A percentile compares a stretch with the other conserved stretches of the same genome.
Evolutionary conservation across 176 grass and related monocot species (phyloP).

Genomic region (Oryza rufipogon): DNA sequence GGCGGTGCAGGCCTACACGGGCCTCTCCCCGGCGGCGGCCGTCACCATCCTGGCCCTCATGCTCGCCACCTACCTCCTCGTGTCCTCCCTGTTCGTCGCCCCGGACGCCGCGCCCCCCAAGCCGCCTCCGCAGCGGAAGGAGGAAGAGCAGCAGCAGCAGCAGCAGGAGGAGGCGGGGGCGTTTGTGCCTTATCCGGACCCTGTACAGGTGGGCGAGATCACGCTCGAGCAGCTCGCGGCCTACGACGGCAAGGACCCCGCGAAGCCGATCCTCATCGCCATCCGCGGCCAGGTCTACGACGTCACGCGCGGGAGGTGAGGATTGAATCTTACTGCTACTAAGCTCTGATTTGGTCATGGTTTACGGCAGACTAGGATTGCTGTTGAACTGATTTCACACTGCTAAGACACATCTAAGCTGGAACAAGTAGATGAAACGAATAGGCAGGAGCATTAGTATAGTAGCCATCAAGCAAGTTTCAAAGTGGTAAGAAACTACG

Average conservation of each 20-base stretch:
- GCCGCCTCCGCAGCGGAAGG: slow-evolving; percentile 19
- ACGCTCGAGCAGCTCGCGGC: slow-evolving; percentile 73
- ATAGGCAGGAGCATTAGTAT: background rate
- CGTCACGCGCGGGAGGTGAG: slow-evolving; percentile 81
- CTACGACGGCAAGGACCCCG: slow-evolving; percentile 78
- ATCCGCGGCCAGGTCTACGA: slow-evolving; percentile 90
- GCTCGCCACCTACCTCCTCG: slow-evolving; percentile 78
- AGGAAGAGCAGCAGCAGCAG: background rate
- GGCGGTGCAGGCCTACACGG: slow-evolving; percentile 72
- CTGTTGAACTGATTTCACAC: background rate
- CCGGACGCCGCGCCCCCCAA: slow-evolving; percentile 26
- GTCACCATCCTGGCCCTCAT: slow-evolving; percentile 82
- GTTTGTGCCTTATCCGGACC: slow-evolving; percentile 46
- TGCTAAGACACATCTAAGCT: background rate
- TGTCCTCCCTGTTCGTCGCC: slow-evolving; percentile 72
- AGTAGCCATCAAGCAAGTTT: background rate
- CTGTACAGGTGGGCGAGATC: slow-evolving; percentile 74
- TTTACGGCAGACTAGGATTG: background rate
- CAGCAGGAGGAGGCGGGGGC: slow-evolving; percentile 7
- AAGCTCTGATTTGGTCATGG: slow-evolving; percentile 10
- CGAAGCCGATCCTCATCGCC: slow-evolving; percentile 80
- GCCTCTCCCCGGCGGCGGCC: slow-evolving; percentile 77
- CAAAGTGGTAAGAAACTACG: background rate
- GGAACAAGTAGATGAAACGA: background rate
- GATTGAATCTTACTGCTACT: background rate